A percentile compares a stretch with the other conserved stretches of the same genome.
phyloP scores from a whole-genome alignment of 257 asterid genomes.

The Handroanthus guayacan region DNA sequence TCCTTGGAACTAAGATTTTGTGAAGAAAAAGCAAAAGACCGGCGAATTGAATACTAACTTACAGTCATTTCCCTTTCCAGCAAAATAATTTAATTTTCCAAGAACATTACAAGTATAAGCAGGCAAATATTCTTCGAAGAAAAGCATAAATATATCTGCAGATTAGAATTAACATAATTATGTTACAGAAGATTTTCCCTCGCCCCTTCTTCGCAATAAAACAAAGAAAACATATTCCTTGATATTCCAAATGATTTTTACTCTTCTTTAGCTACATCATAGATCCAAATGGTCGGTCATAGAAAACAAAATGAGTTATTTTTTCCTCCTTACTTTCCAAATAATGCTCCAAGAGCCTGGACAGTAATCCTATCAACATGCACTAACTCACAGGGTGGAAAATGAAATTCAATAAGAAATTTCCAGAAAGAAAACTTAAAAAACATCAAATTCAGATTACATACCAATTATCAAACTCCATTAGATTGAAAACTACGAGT shows the following conservation, averaged over 20 bases:
- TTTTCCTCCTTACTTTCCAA: not conserved
- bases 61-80: not conserved
- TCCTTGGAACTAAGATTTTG: not conserved
- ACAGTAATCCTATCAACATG: not conserved
- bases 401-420: not conserved
- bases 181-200: not conserved
- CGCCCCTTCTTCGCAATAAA: not conserved
- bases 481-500: not conserved
- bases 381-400: not conserved
- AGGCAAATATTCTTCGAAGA: not conserved
- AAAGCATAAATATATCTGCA: not conserved
- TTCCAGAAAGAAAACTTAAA: not conserved
- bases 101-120: not conserved
- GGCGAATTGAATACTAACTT: not conserved
- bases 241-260: not conserved
- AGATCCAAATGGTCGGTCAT: not conserved
- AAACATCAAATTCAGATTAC: not conserved
- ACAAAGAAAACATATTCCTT: not conserved
- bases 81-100: not conserved
- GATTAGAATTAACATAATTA: not conserved
- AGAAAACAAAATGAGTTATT: not conserved
- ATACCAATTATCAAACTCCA: not conserved
- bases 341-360: not conserved
- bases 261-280: not conserved
- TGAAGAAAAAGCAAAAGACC: not conserved